Conservation (phyloP, 2,329 filamentous ascomycete species). For the Diaporthe vaccinii region DNA sequence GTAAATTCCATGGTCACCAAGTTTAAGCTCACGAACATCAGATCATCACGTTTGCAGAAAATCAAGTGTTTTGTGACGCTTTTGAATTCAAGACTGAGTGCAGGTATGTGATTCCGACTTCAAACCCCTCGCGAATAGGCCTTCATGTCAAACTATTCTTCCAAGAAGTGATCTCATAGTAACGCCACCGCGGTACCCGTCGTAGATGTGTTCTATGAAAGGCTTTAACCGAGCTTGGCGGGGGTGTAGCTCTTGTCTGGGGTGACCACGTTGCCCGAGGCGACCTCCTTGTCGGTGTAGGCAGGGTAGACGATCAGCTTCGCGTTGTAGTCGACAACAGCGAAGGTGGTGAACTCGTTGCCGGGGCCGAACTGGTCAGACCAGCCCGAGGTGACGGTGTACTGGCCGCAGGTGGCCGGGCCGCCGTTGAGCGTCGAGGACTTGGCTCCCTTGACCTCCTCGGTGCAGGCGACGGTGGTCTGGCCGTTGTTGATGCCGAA, state of each 20-base stretch:
- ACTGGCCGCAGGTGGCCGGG: constrained; percentile 59
- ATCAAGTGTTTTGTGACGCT: background rate
- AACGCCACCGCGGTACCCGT: constrained; percentile 1
- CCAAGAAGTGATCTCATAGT: background rate
- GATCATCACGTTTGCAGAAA: background rate
- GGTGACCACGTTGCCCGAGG: constrained; percentile 57
- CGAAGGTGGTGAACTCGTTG: constrained; percentile 67
- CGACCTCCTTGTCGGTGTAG: constrained; percentile 66
- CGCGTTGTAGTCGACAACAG: constrained; percentile 59
- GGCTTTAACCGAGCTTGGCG: background rate
- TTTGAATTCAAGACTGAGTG: background rate
- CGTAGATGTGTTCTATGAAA: background rate
- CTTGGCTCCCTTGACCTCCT: constrained; percentile 51
- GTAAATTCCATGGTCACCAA: background rate
- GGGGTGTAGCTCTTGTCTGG: constrained; percentile 62
- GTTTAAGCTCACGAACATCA: background rate
- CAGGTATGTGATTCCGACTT: background rate
- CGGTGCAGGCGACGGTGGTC: constrained; percentile 50
- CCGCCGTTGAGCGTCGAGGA: constrained; percentile 55
- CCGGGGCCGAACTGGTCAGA: constrained; percentile 66
- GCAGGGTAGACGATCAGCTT: constrained; percentile 64
- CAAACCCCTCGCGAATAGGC: background rate
- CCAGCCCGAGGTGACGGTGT: constrained; percentile 67
- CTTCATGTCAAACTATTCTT: background rate
- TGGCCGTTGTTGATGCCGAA: constrained; percentile 56